Evolutionary conservation across 2,329 filamentous ascomycete species (phyloP), one percentile per base, ranked within the genome.

Genomic region (Gaeumannomyces sp.): DNA sequence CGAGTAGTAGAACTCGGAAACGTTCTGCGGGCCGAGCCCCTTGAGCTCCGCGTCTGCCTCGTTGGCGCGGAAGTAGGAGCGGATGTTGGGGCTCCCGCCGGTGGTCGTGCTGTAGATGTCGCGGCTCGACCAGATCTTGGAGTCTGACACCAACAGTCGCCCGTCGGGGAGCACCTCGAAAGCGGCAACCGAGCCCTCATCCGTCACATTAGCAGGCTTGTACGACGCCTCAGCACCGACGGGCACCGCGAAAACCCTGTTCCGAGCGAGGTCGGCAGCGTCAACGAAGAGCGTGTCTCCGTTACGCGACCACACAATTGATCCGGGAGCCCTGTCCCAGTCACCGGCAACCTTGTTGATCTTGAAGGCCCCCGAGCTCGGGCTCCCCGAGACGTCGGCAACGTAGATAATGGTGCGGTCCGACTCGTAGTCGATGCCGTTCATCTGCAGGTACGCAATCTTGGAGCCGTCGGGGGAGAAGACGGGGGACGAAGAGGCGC

Each of bases 401-500:
- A 75, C 68, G 64, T 76, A 76, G 14, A 76, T 61, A 29, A 74
- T 75, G 62, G 69, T 71, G n/a, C 73, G 74, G 63, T 75, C 74
- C 25, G 74, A 73, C 72, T 90, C 86, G 70, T 89, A 89, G 11
- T 80, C 78, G 65, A 84, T 81, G 2, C 80, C 80, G 66, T 81
- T 79, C 85, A 87, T 88, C 68, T 85, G 83, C 63, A 89, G 72
- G 69, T 89, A 89, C 4, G 84, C 86, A 58, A 86, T 75, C 62
- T 80, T 78, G 60, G 78, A 80, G 60, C 86, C 84, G 67, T 84
- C 79, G 0, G 83, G 83, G 22, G 85, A 87, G 74, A 88, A 89
- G 19, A 71, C 69, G 6, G 76, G 76, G 11, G 68, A 71, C 1
- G 73, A 73, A 4, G 73, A 71, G 13, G 76, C 76, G 2, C 76